Percentiles rank a stretch among this genome's conserved stretches.
Conservation (phyloP, 2,329 filamentous ascomycete species). For the Fusarium albosuccineum region DNA sequence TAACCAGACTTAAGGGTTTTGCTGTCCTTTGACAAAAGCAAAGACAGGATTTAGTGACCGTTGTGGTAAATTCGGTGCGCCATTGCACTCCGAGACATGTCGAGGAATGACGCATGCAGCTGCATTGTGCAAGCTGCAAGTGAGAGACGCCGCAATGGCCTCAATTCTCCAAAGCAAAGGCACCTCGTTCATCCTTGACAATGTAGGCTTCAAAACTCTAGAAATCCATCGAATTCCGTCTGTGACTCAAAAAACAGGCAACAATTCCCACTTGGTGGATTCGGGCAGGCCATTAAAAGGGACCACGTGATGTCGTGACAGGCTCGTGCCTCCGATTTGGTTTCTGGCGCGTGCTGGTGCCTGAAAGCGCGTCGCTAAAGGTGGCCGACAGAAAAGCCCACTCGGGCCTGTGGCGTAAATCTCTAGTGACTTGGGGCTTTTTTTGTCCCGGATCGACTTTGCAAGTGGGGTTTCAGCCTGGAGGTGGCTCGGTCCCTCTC, state of each 20-base stretch:
- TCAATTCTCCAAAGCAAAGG: neutral
- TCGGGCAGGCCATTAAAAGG: conserved; percentile 3
- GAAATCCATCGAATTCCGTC: conserved; percentile 18
- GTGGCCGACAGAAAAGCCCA: neutral
- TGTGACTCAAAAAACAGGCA: conserved; percentile 26
- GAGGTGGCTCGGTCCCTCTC: conserved; percentile 30
- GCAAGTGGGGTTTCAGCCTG: conserved; percentile 39
- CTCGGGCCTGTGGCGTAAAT: neutral
- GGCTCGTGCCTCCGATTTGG: conserved; percentile 32
- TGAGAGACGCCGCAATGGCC: neutral
- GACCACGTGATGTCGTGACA: conserved; percentile 47
- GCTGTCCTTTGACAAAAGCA: too few relatives aligned
- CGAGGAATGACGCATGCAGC: too few relatives aligned
- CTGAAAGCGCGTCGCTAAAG: conserved; percentile 31
- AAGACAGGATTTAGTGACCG: too few relatives aligned
- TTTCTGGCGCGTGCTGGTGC: conserved; percentile 44
- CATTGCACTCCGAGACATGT: too few relatives aligned
- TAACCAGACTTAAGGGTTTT: too few relatives aligned
- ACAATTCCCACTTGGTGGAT: conserved; percentile 16
- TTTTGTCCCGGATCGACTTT: conserved; percentile 14
- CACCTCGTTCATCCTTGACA: conserved; percentile 2
- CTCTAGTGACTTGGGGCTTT: neutral
- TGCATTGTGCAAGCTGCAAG: too few relatives aligned
- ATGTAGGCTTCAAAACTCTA: conserved; percentile 7
- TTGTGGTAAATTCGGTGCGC: too few relatives aligned